These are phyloP conservation scores for Aureoboletus auriporus DNA, from an alignment of 768 basidiomycete genomes.

Conservation along the genomic window DNA sequence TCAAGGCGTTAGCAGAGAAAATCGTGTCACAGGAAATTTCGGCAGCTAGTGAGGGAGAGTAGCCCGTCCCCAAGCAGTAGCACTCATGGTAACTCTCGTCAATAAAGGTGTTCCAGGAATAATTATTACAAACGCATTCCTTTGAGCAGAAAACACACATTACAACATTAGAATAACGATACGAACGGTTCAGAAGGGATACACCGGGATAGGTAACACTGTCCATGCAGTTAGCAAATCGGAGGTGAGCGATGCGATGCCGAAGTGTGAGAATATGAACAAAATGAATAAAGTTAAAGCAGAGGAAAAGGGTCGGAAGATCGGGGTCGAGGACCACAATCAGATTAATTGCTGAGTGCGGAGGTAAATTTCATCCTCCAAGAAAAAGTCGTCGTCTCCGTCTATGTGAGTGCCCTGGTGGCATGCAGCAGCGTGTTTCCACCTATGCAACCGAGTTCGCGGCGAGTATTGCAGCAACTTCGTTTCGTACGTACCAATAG, in stretches of 20 bases:
- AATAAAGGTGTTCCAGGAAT: neutral
- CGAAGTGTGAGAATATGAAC: slow-evolving; percentile 2
- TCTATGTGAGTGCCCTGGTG: slow-evolving; percentile 55
- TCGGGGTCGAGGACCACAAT: neutral
- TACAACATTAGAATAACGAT: neutral
- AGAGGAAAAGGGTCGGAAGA: neutral
- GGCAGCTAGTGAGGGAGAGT: slow-evolving; percentile 4
- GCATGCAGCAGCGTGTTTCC: slow-evolving; percentile 81
- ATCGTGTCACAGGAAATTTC: slow-evolving; percentile 35
- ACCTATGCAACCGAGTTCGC: slow-evolving; percentile 40
- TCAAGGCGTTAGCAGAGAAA: slow-evolving; percentile 38
- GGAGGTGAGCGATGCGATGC: slow-evolving; percentile 10
- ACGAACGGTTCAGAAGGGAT: neutral
- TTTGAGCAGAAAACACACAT: neutral
- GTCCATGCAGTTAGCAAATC: slow-evolving; percentile 12
- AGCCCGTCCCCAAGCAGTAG: neutral
- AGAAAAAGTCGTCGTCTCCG: slow-evolving; percentile 56
- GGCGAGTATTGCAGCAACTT: neutral
- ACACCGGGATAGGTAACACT: neutral
- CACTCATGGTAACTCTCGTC: neutral
- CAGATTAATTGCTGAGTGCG: slow-evolving; percentile 16
- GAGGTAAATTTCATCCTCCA: slow-evolving; percentile 46
- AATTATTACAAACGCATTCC: too few species aligned
- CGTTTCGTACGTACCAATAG: slow-evolving; percentile 56
- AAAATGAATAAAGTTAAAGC: slow-evolving; percentile 9